phyloP scores from a whole-genome alignment of 495 filamentous ascomycete species.

The Penicillium manginii region DNA sequence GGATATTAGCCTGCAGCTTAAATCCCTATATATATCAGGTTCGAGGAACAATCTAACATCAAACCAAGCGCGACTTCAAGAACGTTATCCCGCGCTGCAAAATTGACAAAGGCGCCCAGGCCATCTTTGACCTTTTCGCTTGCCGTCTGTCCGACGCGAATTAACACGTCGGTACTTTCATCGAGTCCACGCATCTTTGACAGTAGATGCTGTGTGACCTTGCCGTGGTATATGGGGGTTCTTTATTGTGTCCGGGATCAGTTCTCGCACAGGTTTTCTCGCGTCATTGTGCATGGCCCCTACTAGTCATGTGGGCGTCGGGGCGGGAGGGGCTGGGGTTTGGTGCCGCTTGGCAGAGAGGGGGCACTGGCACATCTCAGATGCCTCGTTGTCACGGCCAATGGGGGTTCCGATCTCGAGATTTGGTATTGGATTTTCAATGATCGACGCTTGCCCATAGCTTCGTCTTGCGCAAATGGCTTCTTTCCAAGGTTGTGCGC shows the following conservation, averaged over 20 bases:
- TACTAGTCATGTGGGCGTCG: conserved; percentile 16
- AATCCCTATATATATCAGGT: background rate
- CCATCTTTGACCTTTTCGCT: conserved; percentile 42
- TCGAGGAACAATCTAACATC: conserved; percentile 54
- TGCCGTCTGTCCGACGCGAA: conserved; percentile 36
- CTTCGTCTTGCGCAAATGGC: background rate
- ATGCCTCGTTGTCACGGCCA: conserved; percentile 1
- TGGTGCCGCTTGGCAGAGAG: conserved; percentile 19
- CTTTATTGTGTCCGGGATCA: conserved; percentile 2
- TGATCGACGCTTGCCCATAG: conserved; percentile 12
- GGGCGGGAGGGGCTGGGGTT: conserved; percentile 7
- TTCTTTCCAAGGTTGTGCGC: background rate
- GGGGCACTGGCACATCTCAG: conserved; percentile 8
- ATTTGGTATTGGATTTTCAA: background rate
- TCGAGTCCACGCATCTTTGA: conserved; percentile 39
- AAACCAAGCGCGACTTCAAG: conserved; percentile 76
- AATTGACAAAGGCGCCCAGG: conserved; percentile 68
- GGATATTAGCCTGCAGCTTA: background rate
- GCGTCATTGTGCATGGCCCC: conserved; percentile 22
- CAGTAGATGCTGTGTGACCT: background rate
- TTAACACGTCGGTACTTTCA: conserved; percentile 28
- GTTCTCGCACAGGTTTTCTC: background rate
- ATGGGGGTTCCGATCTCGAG: background rate
- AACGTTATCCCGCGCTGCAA: conserved; percentile 74
- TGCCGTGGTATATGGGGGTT: background rate